A percentile compares a stretch with the other conserved stretches of the same genome.
Conservation (phyloP, 495 filamentous ascomycete genomes). For the Penicillium cosmopolitanum region DNA sequence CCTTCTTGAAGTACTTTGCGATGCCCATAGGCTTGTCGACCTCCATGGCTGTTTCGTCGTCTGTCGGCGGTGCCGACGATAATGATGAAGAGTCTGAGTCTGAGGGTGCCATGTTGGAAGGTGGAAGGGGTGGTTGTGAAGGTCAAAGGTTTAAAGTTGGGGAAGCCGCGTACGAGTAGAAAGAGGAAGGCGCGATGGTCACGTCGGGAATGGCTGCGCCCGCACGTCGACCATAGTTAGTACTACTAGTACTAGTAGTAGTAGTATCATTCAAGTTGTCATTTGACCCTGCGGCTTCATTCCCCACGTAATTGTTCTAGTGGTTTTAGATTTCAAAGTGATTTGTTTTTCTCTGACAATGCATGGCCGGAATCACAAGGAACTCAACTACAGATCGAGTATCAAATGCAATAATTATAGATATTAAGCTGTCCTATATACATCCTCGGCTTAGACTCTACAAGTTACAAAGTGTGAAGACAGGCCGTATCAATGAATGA, state of each 20-base stretch:
- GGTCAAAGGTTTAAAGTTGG: slow-evolving; percentile 33
- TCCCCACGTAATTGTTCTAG: slow-evolving; percentile 8
- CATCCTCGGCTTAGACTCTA: no score
- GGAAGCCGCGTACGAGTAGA: slow-evolving; percentile 29
- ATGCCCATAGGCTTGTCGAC: slow-evolving; percentile 48
- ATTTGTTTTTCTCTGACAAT: no score
- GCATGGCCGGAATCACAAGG: no score
- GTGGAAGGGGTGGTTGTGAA: slow-evolving; percentile 28
- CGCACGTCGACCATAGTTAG: slow-evolving; percentile 17
- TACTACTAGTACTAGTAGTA: no score
- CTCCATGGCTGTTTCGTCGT: slow-evolving; percentile 54
- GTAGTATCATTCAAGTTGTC: background rate
- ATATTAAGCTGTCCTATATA: no score
- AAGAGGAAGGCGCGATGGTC: slow-evolving; percentile 14
- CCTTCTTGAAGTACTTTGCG: slow-evolving; percentile 53
- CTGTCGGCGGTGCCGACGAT: slow-evolving; percentile 60
- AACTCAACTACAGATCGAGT: no score
- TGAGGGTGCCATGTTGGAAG: slow-evolving; percentile 50
- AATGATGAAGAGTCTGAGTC: slow-evolving; percentile 61
- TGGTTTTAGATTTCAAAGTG: no score
- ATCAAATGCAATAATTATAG: no score
- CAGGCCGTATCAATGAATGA: no score
- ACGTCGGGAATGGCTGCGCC: slow-evolving; percentile 32
- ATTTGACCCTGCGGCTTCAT: background rate
- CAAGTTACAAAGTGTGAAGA: no score